Evolutionary conservation across 768 basidiomycete species (phyloP).

Genomic region (Tubosaeta sp.): DNA sequence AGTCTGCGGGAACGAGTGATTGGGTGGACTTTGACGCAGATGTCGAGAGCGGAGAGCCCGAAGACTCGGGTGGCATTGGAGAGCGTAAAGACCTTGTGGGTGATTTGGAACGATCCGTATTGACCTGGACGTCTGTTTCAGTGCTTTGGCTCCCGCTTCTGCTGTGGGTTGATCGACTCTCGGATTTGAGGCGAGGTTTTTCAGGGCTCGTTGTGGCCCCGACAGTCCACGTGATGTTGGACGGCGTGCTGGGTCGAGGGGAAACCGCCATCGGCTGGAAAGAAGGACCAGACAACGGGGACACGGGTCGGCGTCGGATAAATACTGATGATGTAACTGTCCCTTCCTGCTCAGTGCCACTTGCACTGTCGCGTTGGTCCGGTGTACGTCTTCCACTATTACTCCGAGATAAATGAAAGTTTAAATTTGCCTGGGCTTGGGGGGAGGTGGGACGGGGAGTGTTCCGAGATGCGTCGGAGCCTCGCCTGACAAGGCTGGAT

Average conservation of each 20-base stretch:
- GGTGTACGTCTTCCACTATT: constrained; percentile 66
- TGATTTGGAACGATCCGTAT: constrained; percentile 37
- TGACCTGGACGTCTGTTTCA: constrained; percentile 24
- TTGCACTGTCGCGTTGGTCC: constrained; percentile 40
- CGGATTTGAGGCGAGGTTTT: constrained; percentile 28
- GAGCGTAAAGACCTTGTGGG: constrained; percentile 49
- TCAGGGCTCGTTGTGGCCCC: constrained; percentile 32
- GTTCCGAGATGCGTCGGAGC: constrained; percentile 52
- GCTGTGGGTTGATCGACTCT: constrained; percentile 38
- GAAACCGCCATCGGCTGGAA: constrained; percentile 60
- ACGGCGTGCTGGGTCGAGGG: constrained; percentile 56
- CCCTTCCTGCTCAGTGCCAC: constrained; percentile 38
- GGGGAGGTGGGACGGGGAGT: constrained; percentile 49
- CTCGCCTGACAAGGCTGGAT: constrained; percentile 44
- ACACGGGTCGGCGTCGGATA: constrained; percentile 61
- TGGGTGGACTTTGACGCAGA: constrained; percentile 25
- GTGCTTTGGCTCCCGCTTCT: constrained; percentile 58
- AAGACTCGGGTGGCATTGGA: constrained; percentile 58
- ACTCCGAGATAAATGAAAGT: constrained; percentile 51
- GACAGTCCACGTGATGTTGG: constrained; percentile 69
- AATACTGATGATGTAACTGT: constrained; percentile 50
- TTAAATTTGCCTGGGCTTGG: constrained; percentile 33
- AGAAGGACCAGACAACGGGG: constrained; percentile 58
- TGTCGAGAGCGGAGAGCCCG: constrained; percentile 36
- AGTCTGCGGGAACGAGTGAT: constrained; percentile 32